Percentiles rank a stretch among this genome's conserved stretches.
Evolutionary conservation across 495 filamentous ascomycete species (phyloP).

Genomic region (Aspergillus egyptiacus): DNA sequence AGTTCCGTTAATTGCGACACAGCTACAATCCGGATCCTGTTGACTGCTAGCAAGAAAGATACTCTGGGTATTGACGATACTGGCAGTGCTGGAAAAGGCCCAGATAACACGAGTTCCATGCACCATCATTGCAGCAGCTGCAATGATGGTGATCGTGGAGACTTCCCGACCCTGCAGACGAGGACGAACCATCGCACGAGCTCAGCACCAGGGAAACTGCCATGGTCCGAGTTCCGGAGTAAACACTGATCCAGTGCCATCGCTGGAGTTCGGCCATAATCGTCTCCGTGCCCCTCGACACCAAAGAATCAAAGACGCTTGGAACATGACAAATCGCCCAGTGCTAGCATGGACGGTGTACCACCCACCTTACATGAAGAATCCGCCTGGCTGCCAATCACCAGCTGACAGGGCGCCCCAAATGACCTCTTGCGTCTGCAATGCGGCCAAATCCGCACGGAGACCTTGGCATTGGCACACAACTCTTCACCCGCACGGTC

Average conservation of each 20-base stretch:
- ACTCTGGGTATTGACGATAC: conserved; percentile 2
- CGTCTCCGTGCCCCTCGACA: neutral
- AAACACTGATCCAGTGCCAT: neutral
- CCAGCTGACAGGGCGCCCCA: conserved; percentile 5
- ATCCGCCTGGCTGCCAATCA: conserved; percentile 8
- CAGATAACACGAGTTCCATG: neutral
- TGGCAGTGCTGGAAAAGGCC: conserved; percentile 5
- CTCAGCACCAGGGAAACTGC: neutral
- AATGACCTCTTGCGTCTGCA: conserved; percentile 14
- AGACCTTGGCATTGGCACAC: neutral
- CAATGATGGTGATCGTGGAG: too few relatives aligned
- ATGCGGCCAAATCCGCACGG: conserved; percentile 4
- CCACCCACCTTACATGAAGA: conserved; percentile 16
- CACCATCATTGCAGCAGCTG: neutral
- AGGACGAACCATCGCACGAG: conserved; percentile 10
- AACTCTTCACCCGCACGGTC: conserved; percentile 15
- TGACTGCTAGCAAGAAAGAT: neutral
- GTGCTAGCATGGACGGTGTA: conserved; percentile 1
- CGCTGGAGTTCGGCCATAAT: conserved; percentile 2
- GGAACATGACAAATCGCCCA: conserved; percentile 6
- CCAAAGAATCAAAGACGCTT: neutral
- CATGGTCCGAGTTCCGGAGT: neutral
- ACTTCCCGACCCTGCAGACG: conserved; percentile 6
- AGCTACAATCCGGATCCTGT: too few relatives aligned
- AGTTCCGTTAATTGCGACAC: too few relatives aligned